These are phyloP conservation scores for Monosporascus sp. DNA, from an alignment of 2,329 filamentous ascomycete genomes.

Conservation along the genomic window DNA sequence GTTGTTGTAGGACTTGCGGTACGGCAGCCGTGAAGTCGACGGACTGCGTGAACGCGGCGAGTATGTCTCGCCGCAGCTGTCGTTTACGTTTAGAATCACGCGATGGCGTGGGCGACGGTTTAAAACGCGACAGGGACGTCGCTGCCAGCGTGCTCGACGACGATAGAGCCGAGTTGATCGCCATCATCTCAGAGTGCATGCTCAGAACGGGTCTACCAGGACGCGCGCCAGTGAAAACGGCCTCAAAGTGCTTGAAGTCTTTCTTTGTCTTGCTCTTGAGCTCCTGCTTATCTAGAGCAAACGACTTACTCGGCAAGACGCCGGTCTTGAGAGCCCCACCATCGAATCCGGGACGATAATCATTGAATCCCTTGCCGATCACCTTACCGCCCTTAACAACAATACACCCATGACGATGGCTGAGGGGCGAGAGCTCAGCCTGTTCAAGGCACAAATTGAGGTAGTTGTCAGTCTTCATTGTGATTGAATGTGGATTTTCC, in stretches of 20 bases:
- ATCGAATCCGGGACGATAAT: constrained; percentile 43
- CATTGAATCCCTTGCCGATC: constrained; percentile 47
- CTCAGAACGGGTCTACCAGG: constrained; percentile 37
- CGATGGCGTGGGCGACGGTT: constrained; percentile 29
- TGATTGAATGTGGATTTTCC: neutral
- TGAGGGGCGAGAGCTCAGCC: constrained; percentile 43
- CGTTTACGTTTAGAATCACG: constrained; percentile 40
- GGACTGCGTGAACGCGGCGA: constrained; percentile 40
- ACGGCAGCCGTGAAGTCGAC: constrained; percentile 31
- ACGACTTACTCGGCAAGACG: constrained; percentile 27
- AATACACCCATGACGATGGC: constrained; percentile 44
- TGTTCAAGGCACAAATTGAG: constrained; percentile 47
- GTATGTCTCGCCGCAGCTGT: constrained; percentile 34
- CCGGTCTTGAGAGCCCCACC: constrained; percentile 45
- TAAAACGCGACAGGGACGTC: constrained; percentile 38
- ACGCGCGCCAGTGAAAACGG: constrained; percentile 33
- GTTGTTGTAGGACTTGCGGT: constrained; percentile 21
- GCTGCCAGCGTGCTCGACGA: constrained; percentile 37
- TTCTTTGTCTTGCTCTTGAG: constrained; percentile 24
- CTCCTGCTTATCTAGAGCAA: constrained; percentile 32
- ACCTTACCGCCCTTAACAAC: constrained; percentile 48
- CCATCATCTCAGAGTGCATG: constrained; percentile 54
- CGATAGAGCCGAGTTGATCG: constrained; percentile 44
- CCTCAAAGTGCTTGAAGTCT: constrained; percentile 29
- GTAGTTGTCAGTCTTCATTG: constrained; percentile 37